Conservation (phyloP, 192 early-diverging fungal species). For the Podila epicladia region DNA sequence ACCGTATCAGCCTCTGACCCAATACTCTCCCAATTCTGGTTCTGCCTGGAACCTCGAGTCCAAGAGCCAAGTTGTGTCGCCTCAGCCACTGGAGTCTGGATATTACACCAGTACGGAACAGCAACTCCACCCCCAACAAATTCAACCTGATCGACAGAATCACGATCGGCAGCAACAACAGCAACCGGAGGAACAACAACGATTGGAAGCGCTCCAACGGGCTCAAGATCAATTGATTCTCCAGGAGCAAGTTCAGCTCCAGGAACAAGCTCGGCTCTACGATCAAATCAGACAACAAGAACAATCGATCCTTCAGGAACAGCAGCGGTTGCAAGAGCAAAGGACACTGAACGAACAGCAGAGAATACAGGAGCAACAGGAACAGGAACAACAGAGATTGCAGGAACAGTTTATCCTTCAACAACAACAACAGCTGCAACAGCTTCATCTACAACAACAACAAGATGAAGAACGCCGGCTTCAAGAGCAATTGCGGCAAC, state of each 20-base stretch:
- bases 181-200: neutral
- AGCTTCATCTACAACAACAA: neutral
- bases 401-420: neutral
- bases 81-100: neutral
- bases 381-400: neutral
- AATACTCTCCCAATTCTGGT: neutral
- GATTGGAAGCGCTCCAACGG: neutral
- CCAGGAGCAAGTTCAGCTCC: neutral
- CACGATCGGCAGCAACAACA: neutral
- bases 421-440: neutral
- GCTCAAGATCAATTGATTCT: neutral
- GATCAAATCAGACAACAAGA: neutral
- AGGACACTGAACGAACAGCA: neutral
- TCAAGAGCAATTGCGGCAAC: neutral
- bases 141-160: neutral
- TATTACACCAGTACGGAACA: neutral
- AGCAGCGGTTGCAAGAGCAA: conserved; percentile 4
- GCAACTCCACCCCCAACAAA: neutral
- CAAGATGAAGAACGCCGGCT: neutral
- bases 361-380: neutral
- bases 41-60: neutral
- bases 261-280: neutral
- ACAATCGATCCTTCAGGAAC: neutral
- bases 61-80: no score
- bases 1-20: neutral